Evolutionary conservation across 352 stramenopile genomes (phyloP).

Genomic region (Pythium coloratum): DNA sequence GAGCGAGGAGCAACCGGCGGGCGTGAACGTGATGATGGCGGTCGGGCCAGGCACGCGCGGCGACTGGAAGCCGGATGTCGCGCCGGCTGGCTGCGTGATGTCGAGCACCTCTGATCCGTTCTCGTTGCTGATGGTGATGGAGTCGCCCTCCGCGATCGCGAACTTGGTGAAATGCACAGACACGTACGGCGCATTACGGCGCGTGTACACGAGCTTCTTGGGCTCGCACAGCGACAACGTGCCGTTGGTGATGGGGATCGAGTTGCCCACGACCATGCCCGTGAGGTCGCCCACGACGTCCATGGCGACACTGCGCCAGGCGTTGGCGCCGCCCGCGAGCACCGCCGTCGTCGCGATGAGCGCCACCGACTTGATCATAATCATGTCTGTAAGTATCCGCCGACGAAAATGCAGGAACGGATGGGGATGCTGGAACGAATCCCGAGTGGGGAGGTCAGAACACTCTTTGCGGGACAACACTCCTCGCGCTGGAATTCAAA

Average conservation of each 20-base stretch:
- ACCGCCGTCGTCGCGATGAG: conserved; percentile 4
- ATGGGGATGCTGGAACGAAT: conserved; percentile 23
- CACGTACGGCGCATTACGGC: conserved; percentile 32
- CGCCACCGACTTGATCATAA: neutral
- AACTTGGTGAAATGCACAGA: conserved; percentile 38
- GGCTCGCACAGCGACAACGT: conserved; percentile 30
- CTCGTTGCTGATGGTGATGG: conserved; percentile 23
- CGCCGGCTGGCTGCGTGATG: conserved; percentile 15
- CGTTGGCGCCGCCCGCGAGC: conserved; percentile 4
- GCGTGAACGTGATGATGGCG: conserved; percentile 26
- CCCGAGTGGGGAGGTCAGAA: conserved; percentile 17
- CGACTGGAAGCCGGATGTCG: conserved; percentile 18
- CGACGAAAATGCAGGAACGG: conserved; percentile 12
- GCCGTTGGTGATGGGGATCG: conserved; percentile 34
- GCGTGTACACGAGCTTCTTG: conserved; percentile 25
- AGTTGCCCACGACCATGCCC: conserved; percentile 37
- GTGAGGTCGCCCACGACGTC: conserved; percentile 7
- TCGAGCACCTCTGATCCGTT: conserved; percentile 17
- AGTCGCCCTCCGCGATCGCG: conserved; percentile 28
- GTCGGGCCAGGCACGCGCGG: conserved; percentile 19
- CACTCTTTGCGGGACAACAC: conserved; percentile 4
- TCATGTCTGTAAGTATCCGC: conserved; percentile 17
- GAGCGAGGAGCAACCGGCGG: conserved; percentile 7
- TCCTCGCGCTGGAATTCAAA: conserved; percentile 1
- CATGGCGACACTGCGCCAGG: conserved; percentile 24